Conservation (phyloP, 345 rosid species). For the Hibiscus syriacus region DNA sequence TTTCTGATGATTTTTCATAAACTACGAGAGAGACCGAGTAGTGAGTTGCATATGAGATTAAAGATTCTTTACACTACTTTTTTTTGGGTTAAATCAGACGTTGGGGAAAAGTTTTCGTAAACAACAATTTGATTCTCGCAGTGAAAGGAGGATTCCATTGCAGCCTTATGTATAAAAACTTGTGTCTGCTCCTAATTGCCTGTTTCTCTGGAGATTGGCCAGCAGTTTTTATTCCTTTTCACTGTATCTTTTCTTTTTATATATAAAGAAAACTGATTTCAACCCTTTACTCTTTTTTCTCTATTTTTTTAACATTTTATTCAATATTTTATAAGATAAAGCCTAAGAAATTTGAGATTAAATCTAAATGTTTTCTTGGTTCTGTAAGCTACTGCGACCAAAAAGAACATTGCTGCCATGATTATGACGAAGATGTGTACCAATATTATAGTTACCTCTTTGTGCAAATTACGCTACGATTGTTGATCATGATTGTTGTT, state of each 20-base stretch:
- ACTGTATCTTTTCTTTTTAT: neutral
- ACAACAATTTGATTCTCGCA: slow-evolving; percentile 30
- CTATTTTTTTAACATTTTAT: neutral
- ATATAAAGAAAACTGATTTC: neutral
- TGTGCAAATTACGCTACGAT: slow-evolving; percentile 1
- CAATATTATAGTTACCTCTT: neutral
- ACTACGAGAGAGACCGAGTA: neutral
- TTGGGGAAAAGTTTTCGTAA: slow-evolving; percentile 21
- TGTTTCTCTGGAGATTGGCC: slow-evolving; percentile 12
- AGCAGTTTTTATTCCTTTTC: slow-evolving; percentile 9
- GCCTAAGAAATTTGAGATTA: too few species aligned
- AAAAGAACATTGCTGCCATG: neutral
- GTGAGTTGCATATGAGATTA: slow-evolving; percentile 15
- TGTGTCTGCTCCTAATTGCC: neutral
- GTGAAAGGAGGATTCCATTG: slow-evolving; percentile 24
- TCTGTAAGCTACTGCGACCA: neutral
- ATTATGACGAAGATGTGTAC: neutral
- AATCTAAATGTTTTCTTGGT: too few species aligned
- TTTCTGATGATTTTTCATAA: slow-evolving; percentile 6
- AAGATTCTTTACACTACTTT: slow-evolving; percentile 20
- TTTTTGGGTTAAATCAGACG: slow-evolving; percentile 21
- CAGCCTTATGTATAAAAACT: slow-evolving; percentile 27
- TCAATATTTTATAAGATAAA: too few species aligned
- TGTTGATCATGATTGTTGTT: neutral
- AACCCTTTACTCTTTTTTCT: neutral